Evolutionary conservation across 2,329 filamentous ascomycete genomes (phyloP), one percentile per base, ranked within the genome.

Genomic region (Sclerotinia spermophila): DNA sequence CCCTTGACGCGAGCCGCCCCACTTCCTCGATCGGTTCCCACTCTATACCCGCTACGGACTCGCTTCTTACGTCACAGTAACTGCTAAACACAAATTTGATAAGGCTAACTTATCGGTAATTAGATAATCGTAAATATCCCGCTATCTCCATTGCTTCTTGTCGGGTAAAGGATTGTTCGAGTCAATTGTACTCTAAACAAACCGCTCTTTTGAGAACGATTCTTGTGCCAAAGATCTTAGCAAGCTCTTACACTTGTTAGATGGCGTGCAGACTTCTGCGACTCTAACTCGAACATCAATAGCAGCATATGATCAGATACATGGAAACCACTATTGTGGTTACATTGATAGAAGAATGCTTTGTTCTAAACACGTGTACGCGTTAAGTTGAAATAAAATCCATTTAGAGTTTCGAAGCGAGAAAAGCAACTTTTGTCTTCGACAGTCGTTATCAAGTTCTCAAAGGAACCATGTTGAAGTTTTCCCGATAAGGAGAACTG

Each of bases 71-170:
- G 13, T 53, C 17, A 13, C n/a, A 30, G 0, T 13, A 53, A 3
- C n/a, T 4, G 13, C 48, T 27, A 8, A 30, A 27, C n/a, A 53
- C 17, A 17, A 4, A 17, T 2, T 53, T 8, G 13, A 27, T 53
- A 4, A 6, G 27, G 48, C 48, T 27, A n/a, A n/a, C n/a, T n/a
- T n/a, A 27, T 53, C 48, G 17, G 13, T 2, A 8, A 27, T 27
- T 17, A 27, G 13, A 17, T 2, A 3, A 30, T 30, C 1, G 5
- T 5, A 53, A 15, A 7, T 2, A 27, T 5, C 2, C 2, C 17
- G n/a, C 2, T 13, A n/a, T 1, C 5, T 17, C 6, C n/a, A 53
- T 17, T 17, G 8, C 13, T 27, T 8, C 0, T 53, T 17, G 1
- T 17, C 48, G 5, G 13, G 27, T 13, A 53, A 24, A 51, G 5